Evolutionary conservation across 306 rosid genomes (phyloP).

Genomic region (Lotus japonicus): DNA sequence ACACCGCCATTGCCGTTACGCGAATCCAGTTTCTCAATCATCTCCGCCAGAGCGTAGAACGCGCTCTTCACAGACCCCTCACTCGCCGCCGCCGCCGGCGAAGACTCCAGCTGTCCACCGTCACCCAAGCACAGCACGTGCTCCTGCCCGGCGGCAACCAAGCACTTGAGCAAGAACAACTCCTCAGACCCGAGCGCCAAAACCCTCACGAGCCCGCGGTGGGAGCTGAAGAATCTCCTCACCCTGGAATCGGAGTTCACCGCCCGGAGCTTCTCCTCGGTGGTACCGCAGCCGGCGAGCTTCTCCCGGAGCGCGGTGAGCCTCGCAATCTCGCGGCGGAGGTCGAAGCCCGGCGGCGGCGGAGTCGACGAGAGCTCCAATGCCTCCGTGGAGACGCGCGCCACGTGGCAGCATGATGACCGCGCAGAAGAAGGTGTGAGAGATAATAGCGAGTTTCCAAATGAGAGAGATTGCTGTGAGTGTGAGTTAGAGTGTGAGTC

Average conservation of each 20-base stretch:
- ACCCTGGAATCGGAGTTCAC: slow-evolving; percentile 66
- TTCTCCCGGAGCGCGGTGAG: slow-evolving; percentile 46
- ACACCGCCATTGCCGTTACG: slow-evolving; percentile 21
- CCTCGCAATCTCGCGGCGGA: slow-evolving; percentile 55
- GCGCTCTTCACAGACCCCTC: slow-evolving; percentile 59
- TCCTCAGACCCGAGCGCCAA: slow-evolving; percentile 32
- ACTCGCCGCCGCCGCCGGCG: background rate
- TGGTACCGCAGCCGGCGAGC: slow-evolving; percentile 29
- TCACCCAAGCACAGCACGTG: slow-evolving; percentile 51
- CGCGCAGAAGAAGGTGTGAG: background rate
- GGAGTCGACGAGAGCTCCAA: slow-evolving; percentile 43
- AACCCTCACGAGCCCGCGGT: slow-evolving; percentile 25
- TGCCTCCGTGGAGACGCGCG: slow-evolving; percentile 57
- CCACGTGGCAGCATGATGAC: slow-evolving; percentile 25
- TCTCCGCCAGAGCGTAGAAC: slow-evolving; percentile 54
- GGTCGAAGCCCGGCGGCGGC: slow-evolving; percentile 47
- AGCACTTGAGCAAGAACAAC: slow-evolving; percentile 56
- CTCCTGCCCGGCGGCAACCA: slow-evolving; percentile 87
- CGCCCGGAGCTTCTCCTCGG: slow-evolving; percentile 37
- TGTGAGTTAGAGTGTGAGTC: slow-evolving; percentile 17
- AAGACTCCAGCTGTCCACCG: slow-evolving; percentile 15
- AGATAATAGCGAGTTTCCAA: slow-evolving; percentile 24
- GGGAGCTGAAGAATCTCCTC: slow-evolving; percentile 42
- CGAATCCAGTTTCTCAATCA: slow-evolving; percentile 66
- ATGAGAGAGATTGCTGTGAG: slow-evolving; percentile 22